phyloP scores from a whole-genome alignment of 768 basidiomycete species.

The Amanita molliuscula region DNA sequence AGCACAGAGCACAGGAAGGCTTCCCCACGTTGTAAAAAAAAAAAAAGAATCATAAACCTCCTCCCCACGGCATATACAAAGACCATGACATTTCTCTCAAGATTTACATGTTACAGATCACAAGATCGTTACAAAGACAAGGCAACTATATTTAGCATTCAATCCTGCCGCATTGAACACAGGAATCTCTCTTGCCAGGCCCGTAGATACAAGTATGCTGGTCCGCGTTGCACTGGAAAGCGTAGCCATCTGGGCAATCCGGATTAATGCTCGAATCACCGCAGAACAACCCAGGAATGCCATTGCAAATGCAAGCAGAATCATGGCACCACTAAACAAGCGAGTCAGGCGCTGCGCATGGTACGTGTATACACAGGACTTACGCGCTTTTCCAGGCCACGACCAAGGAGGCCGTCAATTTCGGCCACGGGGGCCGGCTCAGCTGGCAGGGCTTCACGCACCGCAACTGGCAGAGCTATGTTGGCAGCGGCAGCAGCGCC shows the following conservation, averaged over 20 bases:
- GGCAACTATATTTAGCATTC: neutral
- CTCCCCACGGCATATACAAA: no score
- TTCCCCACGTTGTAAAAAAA: no score
- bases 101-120: no score
- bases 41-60: no score
- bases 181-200: neutral
- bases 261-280: conserved; percentile 11
- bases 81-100: no score
- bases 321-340: neutral
- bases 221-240: conserved; percentile 11
- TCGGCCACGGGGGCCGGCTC: conserved; percentile 8
- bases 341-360: neutral
- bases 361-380: neutral
- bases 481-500: conserved; percentile 7
- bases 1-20: no score
- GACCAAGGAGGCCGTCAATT: neutral
- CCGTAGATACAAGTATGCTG: conserved; percentile 1
- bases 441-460: conserved; percentile 9
- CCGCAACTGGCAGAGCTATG: conserved; percentile 4
- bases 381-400: neutral
- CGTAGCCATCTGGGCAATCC: conserved; percentile 11
- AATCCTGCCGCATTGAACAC: neutral
- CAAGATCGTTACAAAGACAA: no score
- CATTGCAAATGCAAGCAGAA: neutral
- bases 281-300: conserved; percentile 10